Conservation (phyloP, 139 green algal genomes). For the Coelastrella sp. region DNA sequence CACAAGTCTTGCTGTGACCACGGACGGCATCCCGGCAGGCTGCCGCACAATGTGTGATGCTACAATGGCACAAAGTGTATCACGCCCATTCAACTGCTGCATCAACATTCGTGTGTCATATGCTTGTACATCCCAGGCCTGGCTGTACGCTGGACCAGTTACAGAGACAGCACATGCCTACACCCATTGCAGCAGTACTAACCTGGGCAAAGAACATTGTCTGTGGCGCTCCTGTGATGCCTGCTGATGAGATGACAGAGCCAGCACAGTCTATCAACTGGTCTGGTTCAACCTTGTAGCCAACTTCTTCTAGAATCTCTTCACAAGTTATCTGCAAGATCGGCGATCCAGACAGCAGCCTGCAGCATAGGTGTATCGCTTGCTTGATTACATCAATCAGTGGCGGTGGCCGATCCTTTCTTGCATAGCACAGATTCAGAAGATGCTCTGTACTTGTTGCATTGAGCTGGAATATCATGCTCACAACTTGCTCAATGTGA, state of each 20-base stretch:
- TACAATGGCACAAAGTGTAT: background rate
- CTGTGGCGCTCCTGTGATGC: constrained; percentile 34
- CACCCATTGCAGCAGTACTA: background rate
- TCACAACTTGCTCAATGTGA: too few relatives aligned
- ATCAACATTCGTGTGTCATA: background rate
- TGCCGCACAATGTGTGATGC: background rate
- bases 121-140: too few relatives aligned
- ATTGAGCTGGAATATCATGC: too few relatives aligned
- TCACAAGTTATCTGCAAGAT: constrained; percentile 14
- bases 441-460: too few relatives aligned
- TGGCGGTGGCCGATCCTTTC: too few relatives aligned
- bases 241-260: constrained; percentile 24
- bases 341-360: background rate
- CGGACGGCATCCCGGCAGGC: too few relatives aligned
- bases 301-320: constrained; percentile 32
- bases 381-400: background rate
- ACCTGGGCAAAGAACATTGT: constrained; percentile 23
- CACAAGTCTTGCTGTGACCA: background rate
- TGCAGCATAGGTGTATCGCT: background rate
- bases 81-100: background rate
- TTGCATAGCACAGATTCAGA: too few relatives aligned
- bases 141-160: background rate
- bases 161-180: background rate
- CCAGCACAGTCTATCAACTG: background rate
- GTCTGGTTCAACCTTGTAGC: constrained; percentile 1